Base-by-base conservation (phyloP, 106 monocot species). In the Allium sativum region DNA sequence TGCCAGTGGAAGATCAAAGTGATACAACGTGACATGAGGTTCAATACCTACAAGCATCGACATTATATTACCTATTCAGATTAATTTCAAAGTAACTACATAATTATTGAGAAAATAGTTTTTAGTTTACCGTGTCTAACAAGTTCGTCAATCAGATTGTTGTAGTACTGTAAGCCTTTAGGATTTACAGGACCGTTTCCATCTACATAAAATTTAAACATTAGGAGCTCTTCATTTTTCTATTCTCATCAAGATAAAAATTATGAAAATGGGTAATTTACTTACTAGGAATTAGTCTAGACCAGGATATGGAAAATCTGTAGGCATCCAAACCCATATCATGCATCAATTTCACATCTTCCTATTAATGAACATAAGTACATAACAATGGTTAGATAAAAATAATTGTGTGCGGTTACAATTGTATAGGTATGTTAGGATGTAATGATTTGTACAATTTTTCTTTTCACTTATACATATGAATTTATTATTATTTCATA, bases 281-380 rank as follows among this genome's bases (percentile, higher is more conserved):
- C 31, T n/a, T 68, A 82, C 76, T 58, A n/a, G 81, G 81, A 42
- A 81, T 76, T 1, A 81, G 56, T 40, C 81, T 55, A 12, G 81
- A 67, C 81, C 81, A 81, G 7, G 81, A 75, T 12, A 81, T 81
- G 31, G 81, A 81, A 44, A 80, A 75, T 44, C 75, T 70, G 75
- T 80, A 80, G 31, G 70, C 74, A 52, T 75, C 80, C 44, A 80
- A 48, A 14, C 80, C 67, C 43, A 47, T 80, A 5, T 80, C 80
- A 64, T 58, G 65, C 75, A 80, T 81, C 17, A 76, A 63, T 57
- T 72, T 72, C 19, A 81, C 72, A 69, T 81, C 81, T 60, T 68
- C 81, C 76, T 81, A 65, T 19, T 21, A 15, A 46, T 19, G 17
- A 48, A 70, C 17, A n/a, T n/a, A n/a, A n/a, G n/a, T n/a, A n/a